These are phyloP conservation scores for Rhodotorula sp. DNA, from an alignment of 1,284 basidiomycete species.

Conservation along the genomic window DNA sequence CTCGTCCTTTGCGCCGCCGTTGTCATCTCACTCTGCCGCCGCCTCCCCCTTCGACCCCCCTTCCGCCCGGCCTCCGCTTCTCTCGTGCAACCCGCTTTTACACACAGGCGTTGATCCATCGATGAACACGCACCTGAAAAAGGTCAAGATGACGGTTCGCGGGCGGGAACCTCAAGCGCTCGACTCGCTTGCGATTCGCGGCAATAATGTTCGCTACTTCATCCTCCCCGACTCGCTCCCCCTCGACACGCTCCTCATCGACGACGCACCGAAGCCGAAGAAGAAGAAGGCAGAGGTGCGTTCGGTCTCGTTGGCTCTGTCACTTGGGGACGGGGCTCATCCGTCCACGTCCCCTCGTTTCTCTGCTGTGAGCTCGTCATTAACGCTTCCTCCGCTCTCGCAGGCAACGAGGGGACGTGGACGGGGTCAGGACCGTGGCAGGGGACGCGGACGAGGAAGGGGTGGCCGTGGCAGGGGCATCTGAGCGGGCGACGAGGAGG, in stretches of 20 bases:
- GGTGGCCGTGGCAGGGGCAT: conserved; percentile 21
- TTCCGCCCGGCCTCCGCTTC: background rate
- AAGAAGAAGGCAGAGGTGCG: conserved; percentile 64
- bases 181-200: conserved; percentile 81
- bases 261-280: conserved; percentile 96
- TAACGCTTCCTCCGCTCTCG: background rate
- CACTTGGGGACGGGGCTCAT: background rate
- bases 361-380: background rate
- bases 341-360: background rate
- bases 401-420: conserved; percentile 3
- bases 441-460: conserved; percentile 26
- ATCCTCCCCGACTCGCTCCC: conserved; percentile 94
- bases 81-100: background rate
- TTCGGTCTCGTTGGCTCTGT: conserved; percentile 18
- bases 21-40: too few relatives aligned
- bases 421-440: conserved; percentile 15
- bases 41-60: background rate
- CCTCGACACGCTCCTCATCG: conserved; percentile 91
- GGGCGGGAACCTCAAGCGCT: conserved; percentile 79
- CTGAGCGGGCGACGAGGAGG: background rate
- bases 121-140: conserved; percentile 49
- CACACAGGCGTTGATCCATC: conserved; percentile 45
- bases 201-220: conserved; percentile 75
- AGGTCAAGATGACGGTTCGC: conserved; percentile 89
- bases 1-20: background rate